Base-by-base conservation (phyloP, 2,329 filamentous ascomycete species). In the Phaeoacremonium minimum region DNA sequence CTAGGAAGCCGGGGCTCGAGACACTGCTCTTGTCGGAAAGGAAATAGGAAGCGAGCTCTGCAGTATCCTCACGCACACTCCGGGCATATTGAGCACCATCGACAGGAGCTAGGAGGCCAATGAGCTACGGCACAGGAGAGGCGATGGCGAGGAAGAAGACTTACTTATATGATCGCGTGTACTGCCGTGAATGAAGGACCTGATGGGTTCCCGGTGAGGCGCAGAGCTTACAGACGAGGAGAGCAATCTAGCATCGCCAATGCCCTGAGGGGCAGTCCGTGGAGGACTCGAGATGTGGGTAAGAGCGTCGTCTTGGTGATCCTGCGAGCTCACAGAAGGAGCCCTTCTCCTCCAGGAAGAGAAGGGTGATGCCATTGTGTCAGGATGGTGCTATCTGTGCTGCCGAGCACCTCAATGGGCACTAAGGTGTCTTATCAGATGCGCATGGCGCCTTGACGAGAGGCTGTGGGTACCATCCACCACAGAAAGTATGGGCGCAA, bases 31-130 rank as follows among this genome's bases (percentile, higher is more conserved):
- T 72, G 48, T 85, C 79, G 28, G 83, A 83, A 18, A 95, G 73
- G 33, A 87, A 82, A 56, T 90, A 88, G 14, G 79, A 87, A 30
- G 89, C 89, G 38, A 95, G 71, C 61, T 95, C 87, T 35, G 88
- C 87, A 3, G 89, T 94, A 55, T 93, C 84, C 61, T 93, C 83
- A 45, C 89, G 83, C 28, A 95, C 84, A 46, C 81, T 85, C 41
- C 82, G 79, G 20, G 87, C 85, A 58, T 87, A 86, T 49, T 87
- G 78, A 14, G 79, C 75, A 48, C 78, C 84, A 54, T 91, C 85
- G 61, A 77, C 55, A 14, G 73, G 71, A 28, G 64, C 71, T 77
- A 34, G 5, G 15, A 18, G 7, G 8, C 18, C 46, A 43, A 51
- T 49, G 40, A 18, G 32, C n/a, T 26, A 9, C 9, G 9, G 9